Evolutionary conservation across 2,329 filamentous ascomycete genomes (phyloP).

Genomic region (Alternaria consortialis): DNA sequence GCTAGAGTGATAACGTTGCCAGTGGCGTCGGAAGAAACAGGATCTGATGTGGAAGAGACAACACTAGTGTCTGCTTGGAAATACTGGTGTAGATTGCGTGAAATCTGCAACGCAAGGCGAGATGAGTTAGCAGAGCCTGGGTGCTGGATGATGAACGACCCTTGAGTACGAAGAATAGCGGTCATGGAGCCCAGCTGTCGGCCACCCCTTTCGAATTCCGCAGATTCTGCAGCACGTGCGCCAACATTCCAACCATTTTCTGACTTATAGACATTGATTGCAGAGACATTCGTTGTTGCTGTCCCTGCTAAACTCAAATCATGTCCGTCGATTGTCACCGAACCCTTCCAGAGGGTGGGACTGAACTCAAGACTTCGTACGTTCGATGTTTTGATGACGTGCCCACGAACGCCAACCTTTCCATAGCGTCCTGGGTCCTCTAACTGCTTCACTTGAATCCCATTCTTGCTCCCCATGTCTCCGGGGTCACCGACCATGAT

Average conservation of each 20-base stretch:
- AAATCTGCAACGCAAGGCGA: slow-evolving; percentile 61
- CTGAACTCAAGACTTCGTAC: slow-evolving; percentile 43
- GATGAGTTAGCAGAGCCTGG: slow-evolving; percentile 37
- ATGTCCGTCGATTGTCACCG: slow-evolving; percentile 36
- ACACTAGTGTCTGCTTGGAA: slow-evolving; percentile 63
- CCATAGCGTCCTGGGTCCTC: slow-evolving; percentile 61
- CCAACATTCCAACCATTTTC: slow-evolving; percentile 15
- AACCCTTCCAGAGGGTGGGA: slow-evolving; percentile 21
- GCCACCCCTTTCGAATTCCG: slow-evolving; percentile 49
- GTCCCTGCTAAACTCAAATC: slow-evolving; percentile 18
- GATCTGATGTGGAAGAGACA: slow-evolving; percentile 11
- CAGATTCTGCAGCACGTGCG: not conserved
- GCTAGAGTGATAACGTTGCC: slow-evolving; percentile 60
- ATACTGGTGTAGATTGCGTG: slow-evolving; percentile 67
- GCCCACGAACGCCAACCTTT: slow-evolving; percentile 54
- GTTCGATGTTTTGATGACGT: slow-evolving; percentile 45
- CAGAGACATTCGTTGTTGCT: not conserved
- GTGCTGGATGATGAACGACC: slow-evolving; percentile 56
- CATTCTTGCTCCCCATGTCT: slow-evolving; percentile 62
- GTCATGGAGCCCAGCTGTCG: slow-evolving; percentile 63
- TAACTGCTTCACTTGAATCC: slow-evolving; percentile 62
- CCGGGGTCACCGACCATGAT: slow-evolving; percentile 62
- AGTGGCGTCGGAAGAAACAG: slow-evolving; percentile 4
- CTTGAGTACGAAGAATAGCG: slow-evolving; percentile 61
- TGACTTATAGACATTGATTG: slow-evolving; percentile 3